Evolutionary conservation across 345 rosid species (phyloP).

Genomic region (Melaleuca alternifolia): DNA sequence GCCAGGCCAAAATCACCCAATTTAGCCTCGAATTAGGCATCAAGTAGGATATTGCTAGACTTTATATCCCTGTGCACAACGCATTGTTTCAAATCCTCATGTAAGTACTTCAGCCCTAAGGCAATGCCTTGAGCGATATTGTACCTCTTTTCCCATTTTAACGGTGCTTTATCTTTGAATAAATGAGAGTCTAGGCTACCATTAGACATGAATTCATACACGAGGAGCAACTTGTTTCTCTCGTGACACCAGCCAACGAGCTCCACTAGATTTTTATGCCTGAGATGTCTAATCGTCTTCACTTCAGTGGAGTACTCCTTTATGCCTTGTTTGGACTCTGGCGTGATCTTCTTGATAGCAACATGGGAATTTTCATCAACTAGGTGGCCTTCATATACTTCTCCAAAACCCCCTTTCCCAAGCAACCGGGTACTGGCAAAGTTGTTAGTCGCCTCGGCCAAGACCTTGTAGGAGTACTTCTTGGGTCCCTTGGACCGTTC

Average conservation of each 20-base stretch:
- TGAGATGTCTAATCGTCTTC: neutral
- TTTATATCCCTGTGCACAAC: slow-evolving; percentile 24
- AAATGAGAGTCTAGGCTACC: slow-evolving; percentile 6
- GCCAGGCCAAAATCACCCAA: slow-evolving; percentile 30
- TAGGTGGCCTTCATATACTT: neutral
- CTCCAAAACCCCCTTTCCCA: neutral
- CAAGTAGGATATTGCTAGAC: slow-evolving; percentile 16
- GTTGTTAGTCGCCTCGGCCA: neutral
- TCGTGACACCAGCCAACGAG: neutral
- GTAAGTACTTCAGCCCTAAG: neutral
- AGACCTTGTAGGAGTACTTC: neutral
- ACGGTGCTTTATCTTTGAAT: neutral
- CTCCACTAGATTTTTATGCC: neutral
- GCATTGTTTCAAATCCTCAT: slow-evolving; percentile 13
- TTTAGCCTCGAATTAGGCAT: slow-evolving; percentile 12
- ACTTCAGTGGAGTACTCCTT: neutral
- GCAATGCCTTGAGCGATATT: neutral
- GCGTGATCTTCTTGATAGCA: neutral
- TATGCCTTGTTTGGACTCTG: neutral
- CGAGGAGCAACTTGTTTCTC: neutral
- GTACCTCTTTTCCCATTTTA: slow-evolving; percentile 7
- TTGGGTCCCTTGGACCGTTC: neutral
- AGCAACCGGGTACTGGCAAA: neutral
- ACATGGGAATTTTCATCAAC: neutral
- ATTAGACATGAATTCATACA: slow-evolving; percentile 2